Evolutionary conservation across 2,329 filamentous ascomycete genomes (phyloP).

Genomic region (Trichoderma oligosporum): DNA sequence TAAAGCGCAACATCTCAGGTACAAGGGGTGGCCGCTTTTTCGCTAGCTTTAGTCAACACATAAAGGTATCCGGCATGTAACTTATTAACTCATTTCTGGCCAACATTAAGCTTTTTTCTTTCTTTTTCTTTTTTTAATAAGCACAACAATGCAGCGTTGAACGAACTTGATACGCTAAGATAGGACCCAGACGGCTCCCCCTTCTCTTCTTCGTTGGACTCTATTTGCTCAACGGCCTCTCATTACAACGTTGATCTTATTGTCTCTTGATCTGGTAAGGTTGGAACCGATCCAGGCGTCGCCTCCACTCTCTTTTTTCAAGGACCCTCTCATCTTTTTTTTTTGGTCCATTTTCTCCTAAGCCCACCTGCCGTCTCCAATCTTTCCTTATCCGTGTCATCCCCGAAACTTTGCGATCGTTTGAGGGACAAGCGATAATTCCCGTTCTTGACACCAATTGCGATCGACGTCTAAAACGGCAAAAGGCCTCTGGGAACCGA

Average conservation of each 20-base stretch:
- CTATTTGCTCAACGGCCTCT: slow-evolving; percentile 7
- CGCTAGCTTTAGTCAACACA: not conserved
- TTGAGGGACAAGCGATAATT: not conserved
- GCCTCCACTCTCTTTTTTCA: slow-evolving; percentile 16
- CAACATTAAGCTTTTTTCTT: slow-evolving; percentile 19
- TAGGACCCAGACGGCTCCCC: slow-evolving; percentile 15
- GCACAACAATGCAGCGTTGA: slow-evolving; percentile 3
- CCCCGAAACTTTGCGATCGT: not conserved
- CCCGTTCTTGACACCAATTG: not conserved
- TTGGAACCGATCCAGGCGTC: not conserved
- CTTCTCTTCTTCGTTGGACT: slow-evolving; percentile 9
- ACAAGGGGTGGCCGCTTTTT: not conserved
- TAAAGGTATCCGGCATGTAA: slow-evolving; percentile 9
- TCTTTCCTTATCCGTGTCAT: slow-evolving; percentile 9
- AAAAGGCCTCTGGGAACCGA: not conserved
- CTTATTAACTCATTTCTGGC: not conserved
- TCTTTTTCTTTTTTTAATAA: too few relatives aligned
- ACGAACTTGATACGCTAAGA: slow-evolving; percentile 10
- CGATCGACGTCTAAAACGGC: not conserved
- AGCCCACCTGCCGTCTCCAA: not conserved
- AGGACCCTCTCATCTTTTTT: not conserved
- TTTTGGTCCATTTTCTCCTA: not conserved
- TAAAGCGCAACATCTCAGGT: slow-evolving; percentile 5
- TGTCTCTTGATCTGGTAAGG: not conserved
- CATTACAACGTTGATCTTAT: slow-evolving; percentile 3